These are phyloP conservation scores for Mycena maculata DNA, from an alignment of 768 basidiomycete genomes.

Conservation along the genomic window DNA sequence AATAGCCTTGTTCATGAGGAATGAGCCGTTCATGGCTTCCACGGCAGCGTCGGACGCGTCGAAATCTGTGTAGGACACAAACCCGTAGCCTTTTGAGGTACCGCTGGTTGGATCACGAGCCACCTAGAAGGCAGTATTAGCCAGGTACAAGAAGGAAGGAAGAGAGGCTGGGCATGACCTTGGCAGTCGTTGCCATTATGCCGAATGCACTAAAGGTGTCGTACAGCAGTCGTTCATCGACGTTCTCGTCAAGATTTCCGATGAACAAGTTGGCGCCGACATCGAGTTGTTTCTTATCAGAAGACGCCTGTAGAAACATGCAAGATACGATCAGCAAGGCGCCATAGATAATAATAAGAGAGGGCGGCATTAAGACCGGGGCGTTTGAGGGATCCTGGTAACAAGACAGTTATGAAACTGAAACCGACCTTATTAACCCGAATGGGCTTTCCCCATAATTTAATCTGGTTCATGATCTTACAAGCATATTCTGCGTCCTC, in stretches of 20 bases:
- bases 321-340: constrained; percentile 35
- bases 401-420: constrained; percentile 31
- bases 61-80: constrained; percentile 97
- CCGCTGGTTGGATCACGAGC: constrained; percentile 89
- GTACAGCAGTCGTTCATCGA: constrained; percentile 92
- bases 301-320: constrained; percentile 77
- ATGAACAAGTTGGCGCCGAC: constrained; percentile 98
- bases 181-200: constrained; percentile 90
- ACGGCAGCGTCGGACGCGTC: constrained; percentile 96
- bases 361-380: constrained; percentile 16
- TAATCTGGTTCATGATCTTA: constrained; percentile 99
- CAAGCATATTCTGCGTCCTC: constrained; percentile 99
- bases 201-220: constrained; percentile 98
- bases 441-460: constrained; percentile 98
- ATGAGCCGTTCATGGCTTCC: constrained; percentile 97
- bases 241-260: constrained; percentile 94
- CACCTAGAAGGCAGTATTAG: constrained; percentile 63
- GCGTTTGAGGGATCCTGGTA: constrained; percentile 26
- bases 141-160: constrained; percentile 18
- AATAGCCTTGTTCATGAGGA: constrained; percentile 98
- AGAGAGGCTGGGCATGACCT: constrained; percentile 59
- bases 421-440: constrained; percentile 94
- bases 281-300: constrained; percentile 97
- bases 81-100: constrained; percentile 95
- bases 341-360: constrained; percentile 14